phyloP scores from a whole-genome alignment of 2,329 filamentous ascomycete genomes.

The Fonsecaea nubica region DNA sequence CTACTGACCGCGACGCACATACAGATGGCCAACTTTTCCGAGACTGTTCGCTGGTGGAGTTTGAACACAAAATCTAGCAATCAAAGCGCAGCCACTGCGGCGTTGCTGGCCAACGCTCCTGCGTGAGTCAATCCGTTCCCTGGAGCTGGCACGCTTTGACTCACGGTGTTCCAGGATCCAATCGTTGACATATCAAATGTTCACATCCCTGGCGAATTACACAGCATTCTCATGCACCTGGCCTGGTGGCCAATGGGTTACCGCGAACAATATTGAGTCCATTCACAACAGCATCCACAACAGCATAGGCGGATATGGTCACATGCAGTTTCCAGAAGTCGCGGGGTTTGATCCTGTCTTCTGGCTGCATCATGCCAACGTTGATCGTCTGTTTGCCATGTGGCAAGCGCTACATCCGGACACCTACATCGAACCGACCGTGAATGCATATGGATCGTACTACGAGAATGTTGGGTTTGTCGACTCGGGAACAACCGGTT shows the following conservation, averaged over 20 bases:
- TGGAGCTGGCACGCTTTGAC: conserved; percentile 8
- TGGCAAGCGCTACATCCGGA: conserved; percentile 77
- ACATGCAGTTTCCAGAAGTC: conserved; percentile 73
- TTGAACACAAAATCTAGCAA: conserved; percentile 31
- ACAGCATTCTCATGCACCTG: conserved; percentile 37
- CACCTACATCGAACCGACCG: conserved; percentile 56
- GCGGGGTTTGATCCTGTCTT: conserved; percentile 82
- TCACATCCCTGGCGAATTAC: conserved; percentile 42
- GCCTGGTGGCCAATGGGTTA: conserved; percentile 22
- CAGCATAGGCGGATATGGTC: conserved; percentile 63
- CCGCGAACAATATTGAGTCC: conserved; percentile 48
- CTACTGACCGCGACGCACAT: conserved; percentile 2
- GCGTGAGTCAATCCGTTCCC: conserved; percentile 18
- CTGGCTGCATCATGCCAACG: conserved; percentile 75
- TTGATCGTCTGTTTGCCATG: conserved; percentile 76
- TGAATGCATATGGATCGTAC: conserved; percentile 65
- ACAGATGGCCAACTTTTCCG: conserved; percentile 31
- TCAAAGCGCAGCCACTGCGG: conserved; percentile 33
- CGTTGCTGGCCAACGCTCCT: conserved; percentile 36
- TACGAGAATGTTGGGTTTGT: conserved; percentile 33
- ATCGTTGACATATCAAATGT: conserved; percentile 42
- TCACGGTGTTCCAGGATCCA: conserved; percentile 24
- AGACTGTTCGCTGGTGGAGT: conserved; percentile 37
- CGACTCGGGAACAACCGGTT: conserved; percentile 34
- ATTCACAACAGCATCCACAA: conserved; percentile 59